Evolutionary conservation across 1,139 yeast species (phyloP).

Genomic region (Yamadazyma triangularis): DNA sequence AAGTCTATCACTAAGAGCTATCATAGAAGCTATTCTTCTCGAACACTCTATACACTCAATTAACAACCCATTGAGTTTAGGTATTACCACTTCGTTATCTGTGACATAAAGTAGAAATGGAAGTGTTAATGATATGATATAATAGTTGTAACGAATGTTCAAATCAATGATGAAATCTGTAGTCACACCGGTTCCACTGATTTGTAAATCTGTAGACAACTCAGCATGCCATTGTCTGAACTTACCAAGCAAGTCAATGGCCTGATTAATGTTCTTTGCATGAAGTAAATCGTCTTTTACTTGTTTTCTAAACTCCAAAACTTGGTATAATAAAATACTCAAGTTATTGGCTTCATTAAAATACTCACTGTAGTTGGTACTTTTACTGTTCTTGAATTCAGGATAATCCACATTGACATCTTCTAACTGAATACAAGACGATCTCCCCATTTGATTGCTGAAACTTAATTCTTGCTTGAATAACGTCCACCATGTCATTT

Average conservation of each 20-base stretch:
- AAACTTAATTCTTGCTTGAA: conserved; percentile 6
- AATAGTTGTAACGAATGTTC: conserved; percentile 6
- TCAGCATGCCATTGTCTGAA: conserved; percentile 4
- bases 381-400: neutral
- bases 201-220: neutral
- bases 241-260: conserved; percentile 2
- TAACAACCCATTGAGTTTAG: neutral
- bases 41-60: conserved; percentile 4
- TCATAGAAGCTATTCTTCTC: conserved; percentile 1
- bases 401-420: conserved; percentile 6
- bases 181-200: neutral
- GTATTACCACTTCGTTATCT: conserved; percentile 1
- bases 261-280: conserved; percentile 1
- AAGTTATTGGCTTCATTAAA: conserved; percentile 2
- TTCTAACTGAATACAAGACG: conserved; percentile 4
- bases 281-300: conserved; percentile 1
- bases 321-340: conserved; percentile 3
- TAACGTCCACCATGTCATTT: conserved; percentile 9
- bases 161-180: conserved; percentile 4
- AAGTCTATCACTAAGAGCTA: conserved; percentile 1
- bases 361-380: conserved; percentile 1
- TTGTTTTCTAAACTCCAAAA: conserved; percentile 3
- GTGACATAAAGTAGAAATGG: conserved; percentile 6
- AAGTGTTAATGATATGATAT: conserved; percentile 7
- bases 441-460: conserved; percentile 9